Base-by-base conservation (phyloP, 2,329 filamentous ascomycete genomes). In the Pseudocercospora fuligena region DNA sequence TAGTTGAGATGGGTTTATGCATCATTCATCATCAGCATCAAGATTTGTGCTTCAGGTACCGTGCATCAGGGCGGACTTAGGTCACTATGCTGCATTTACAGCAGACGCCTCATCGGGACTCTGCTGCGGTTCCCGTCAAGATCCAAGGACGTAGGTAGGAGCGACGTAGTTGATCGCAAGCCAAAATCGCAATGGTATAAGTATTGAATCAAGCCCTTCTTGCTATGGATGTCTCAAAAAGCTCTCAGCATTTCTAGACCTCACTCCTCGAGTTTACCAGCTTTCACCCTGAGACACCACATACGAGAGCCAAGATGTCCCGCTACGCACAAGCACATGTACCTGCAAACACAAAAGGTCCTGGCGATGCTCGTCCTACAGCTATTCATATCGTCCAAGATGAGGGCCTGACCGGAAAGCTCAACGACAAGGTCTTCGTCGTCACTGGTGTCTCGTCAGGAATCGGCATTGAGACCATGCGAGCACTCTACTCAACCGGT, bases 401-500 rank as follows among this genome's bases (percentile, higher is more conserved):
- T 61, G 51, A 64, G 43, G 63, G 69, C 25, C 62, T 80, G n/a
- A 67, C 75, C 7, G 76, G 76, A 54, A 79, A 74, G 21, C 75
- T 80, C 31, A 60, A 66, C 1, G 78, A 73, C 56, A 81, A 80
- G 56, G 77, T 80, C 23, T 72, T 80, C 8, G 67, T 84, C 14
- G 77, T 84, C 51, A 84, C 82, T 0, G 83, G 83, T n/a, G 73
- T 72, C 73, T 81, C 81, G 0, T 76, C 79, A 16, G 82, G 82
- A 1, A 76, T 84, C n/a, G 83, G 83, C 9, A 67, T 80, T 31
- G 80, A 84, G 65, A 83, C 81, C 3, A 81, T 77, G 2, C 76
- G 78, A 12, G 83, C 83, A 1, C 76, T 86, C 9, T 75, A 75
- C 57, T 71, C 78, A 11, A 82, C 84, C 0, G 83, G 83, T 9